Percentiles rank a stretch among this genome's conserved stretches.
These are phyloP conservation scores for Debaryomyces tyrocola DNA, from an alignment of 805 yeast species.

Conservation along the genomic window DNA sequence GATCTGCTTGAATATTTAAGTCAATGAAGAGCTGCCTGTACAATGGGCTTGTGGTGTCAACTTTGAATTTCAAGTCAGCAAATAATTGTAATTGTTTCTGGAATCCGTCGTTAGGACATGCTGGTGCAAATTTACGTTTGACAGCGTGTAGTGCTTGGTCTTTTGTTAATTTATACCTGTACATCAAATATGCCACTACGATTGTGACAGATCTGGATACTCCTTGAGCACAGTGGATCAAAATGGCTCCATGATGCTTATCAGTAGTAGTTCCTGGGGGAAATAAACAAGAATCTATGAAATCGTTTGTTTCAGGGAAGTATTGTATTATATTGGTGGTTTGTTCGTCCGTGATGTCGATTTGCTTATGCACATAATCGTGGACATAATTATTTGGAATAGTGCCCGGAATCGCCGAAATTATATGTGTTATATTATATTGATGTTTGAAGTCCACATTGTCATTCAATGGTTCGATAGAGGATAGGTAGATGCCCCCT, in stretches of 20 bases:
- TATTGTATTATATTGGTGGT: conserved; percentile 62
- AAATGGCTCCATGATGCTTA: conserved; percentile 42
- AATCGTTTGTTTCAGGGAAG: conserved; percentile 60
- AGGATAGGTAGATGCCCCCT: conserved; percentile 79
- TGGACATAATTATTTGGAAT: conserved; percentile 52
- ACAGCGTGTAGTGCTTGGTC: conserved; percentile 75
- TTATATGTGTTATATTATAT: conserved; percentile 64
- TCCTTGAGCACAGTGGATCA: conserved; percentile 56
- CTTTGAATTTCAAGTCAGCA: conserved; percentile 34
- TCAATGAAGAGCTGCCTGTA: conserved; percentile 29
- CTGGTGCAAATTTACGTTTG: conserved; percentile 56
- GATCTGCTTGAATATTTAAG: conserved; percentile 32
- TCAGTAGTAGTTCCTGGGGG: conserved; percentile 8
- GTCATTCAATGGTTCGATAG: conserved; percentile 62
- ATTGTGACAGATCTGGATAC: conserved; percentile 49
- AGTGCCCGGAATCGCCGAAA: conserved; percentile 67
- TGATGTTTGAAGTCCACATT: conserved; percentile 50
- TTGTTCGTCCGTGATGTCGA: conserved; percentile 73
- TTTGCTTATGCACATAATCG: conserved; percentile 53
- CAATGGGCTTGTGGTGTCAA: conserved; percentile 18
- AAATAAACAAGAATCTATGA: conserved; percentile 65
- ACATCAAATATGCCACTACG: conserved; percentile 50
- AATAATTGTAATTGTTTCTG: conserved; percentile 68
- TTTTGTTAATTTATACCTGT: conserved; percentile 51
- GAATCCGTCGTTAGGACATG: conserved; percentile 75